Percentiles rank a stretch among this genome's conserved stretches.
These are phyloP conservation scores for Meredithiella fracta DNA, from an alignment of 2,329 filamentous ascomycete species.

Conservation along the genomic window DNA sequence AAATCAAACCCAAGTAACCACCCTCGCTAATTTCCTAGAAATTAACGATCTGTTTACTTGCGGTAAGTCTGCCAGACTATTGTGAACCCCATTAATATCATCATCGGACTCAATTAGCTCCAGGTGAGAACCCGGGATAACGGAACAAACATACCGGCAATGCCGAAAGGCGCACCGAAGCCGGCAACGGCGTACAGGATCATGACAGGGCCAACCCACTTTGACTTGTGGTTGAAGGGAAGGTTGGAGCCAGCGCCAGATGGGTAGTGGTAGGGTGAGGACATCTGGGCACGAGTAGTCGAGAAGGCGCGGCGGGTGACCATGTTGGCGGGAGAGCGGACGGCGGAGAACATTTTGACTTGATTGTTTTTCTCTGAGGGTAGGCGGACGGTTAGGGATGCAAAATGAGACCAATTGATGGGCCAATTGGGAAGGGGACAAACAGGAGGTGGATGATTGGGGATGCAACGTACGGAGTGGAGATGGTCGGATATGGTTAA, in stretches of 20 bases:
- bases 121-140: background rate
- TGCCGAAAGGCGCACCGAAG: constrained; percentile 46
- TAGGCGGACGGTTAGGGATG: background rate
- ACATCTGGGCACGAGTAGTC: constrained; percentile 69
- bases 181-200: constrained; percentile 50
- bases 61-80: constrained; percentile 36
- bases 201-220: constrained; percentile 69
- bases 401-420: too few relatives aligned
- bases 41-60: constrained; percentile 17
- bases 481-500: background rate
- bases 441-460: background rate
- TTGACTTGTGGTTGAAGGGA: constrained; percentile 89
- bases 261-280: constrained; percentile 93
- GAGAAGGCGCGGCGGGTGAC: constrained; percentile 88
- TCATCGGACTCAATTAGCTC: background rate
- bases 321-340: constrained; percentile 32
- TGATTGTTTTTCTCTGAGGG: background rate
- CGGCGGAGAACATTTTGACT: constrained; percentile 63
- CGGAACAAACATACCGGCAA: constrained; percentile 35
- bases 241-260: constrained; percentile 90
- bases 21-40: background rate
- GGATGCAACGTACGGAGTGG: constrained; percentile 1
- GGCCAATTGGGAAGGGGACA: background rate
- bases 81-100: background rate
- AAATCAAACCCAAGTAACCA: background rate